A percentile compares a stretch with the other conserved stretches of the same genome.
These are phyloP conservation scores for Mycena epipterygia DNA, from an alignment of 768 basidiomycete species.

Conservation along the genomic window DNA sequence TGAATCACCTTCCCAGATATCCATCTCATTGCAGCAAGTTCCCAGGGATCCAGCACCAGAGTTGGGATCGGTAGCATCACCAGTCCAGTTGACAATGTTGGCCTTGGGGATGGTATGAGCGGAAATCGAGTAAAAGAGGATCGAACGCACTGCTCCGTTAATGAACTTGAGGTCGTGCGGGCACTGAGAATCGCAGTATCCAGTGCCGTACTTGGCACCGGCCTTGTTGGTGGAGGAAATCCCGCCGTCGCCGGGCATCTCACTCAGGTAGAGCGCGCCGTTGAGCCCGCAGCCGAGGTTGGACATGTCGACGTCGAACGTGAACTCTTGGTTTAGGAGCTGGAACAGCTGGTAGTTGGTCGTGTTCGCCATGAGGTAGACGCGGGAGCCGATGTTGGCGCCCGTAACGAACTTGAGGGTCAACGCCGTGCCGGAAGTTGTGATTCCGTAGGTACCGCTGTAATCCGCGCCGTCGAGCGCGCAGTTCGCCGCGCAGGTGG, in stretches of 20 bases:
- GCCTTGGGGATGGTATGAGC: conserved; percentile 48
- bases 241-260: conserved; percentile 72
- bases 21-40: conserved; percentile 71
- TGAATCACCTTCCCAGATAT: conserved; percentile 62
- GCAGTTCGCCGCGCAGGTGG: conserved; percentile 60
- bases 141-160: conserved; percentile 59
- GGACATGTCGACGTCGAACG: conserved; percentile 73
- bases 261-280: conserved; percentile 69
- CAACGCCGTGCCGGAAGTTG: conserved; percentile 59
- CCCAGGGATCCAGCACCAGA: conserved; percentile 61
- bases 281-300: conserved; percentile 71
- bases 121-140: neutral
- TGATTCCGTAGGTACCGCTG: conserved; percentile 66
- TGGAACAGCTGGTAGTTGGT: conserved; percentile 60
- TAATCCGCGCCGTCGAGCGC: conserved; percentile 64
- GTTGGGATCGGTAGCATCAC: conserved; percentile 55
- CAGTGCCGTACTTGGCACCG: conserved; percentile 60
- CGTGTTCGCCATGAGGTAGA: conserved; percentile 66
- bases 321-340: conserved; percentile 70
- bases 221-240: conserved; percentile 67
- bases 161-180: conserved; percentile 73
- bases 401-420: conserved; percentile 65
- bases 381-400: conserved; percentile 56
- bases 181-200: conserved; percentile 63
- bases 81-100: conserved; percentile 60